Base-by-base conservation (phyloP, 169 alveolate genomes). In the Hepatocystis sp. region DNA sequence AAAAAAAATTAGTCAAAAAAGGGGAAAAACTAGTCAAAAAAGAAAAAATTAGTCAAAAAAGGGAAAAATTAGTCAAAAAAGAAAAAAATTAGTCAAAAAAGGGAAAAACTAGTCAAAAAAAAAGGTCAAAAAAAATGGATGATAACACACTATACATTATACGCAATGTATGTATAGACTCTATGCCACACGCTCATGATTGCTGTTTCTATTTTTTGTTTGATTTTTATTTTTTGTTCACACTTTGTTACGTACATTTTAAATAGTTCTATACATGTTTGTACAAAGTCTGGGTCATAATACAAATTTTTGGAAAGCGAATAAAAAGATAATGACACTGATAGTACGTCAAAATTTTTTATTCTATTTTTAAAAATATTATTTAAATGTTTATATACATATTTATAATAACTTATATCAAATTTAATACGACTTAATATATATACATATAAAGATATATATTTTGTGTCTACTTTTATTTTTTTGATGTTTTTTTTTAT, bases 401-500 rank as follows among this genome's bases (percentile, higher is more conserved):
- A 55, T 56, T 71, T 71, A 28, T 71, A 71, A 28, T 42, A 56
- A 5, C 76, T 19, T 28, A 71, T 25, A 23, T 42, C 25, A 30
- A 71, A 71, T 13, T 71, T 61, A 23, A 71, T 71, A 15, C 27
- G 32, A 36, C 86, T 71, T n/a, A 71, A 23, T 23, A 71, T 58
- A 17, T 71, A 61, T 15, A 71, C 21, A 23, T 71, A 71, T 15
- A 71, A 49, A 27, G 67, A 58, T 4, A 71, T 15, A 42, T 58
- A 71, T 13, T 71, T 71, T 0, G 58, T 34, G n/a, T 71, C 86
- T n/a, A n/a, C n/a, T n/a, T n/a, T n/a, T 4, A 55, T 30, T 27
- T 42, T 56, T 42, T 71, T 71, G 10, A 71, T 71, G n/a, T 71
- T 61, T 46, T 42, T 71, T 49, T 71, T 58, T 55, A 71, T 71